Evolutionary conservation across 73 alveolate species (phyloP), one percentile per base, ranked within the genome.

Genomic region (Symbiodinium natans): DNA sequence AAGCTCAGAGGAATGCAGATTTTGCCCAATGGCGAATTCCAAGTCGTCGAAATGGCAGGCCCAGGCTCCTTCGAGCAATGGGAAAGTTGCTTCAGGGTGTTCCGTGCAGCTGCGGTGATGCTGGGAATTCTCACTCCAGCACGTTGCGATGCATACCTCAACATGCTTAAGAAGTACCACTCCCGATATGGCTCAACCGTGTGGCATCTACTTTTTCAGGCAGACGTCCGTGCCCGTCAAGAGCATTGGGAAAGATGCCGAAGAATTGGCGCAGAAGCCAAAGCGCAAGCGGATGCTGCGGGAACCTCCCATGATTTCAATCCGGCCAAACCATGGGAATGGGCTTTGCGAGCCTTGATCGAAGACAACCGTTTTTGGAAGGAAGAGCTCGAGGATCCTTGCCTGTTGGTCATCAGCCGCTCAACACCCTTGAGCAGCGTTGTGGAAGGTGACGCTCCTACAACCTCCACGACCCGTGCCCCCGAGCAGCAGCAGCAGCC

Each of bases 381-480:
- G 54, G 54, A 40, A 3, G 87, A 80, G 87, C 33, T 80, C 59
- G 87, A 80, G 54, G 87, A 80, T 2, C 87, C 87, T 17, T 80
- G 87, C 59, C 29, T 80, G 29, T 15, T 80, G 34, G 36, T 80
- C 59, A 23, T 36, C 54, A 38, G 40, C 3, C 29, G 54, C 31
- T 11, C 48, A 3, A 33, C 87, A 10, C 31, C 43, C 8, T 11
- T 11, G 38, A 21, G 38, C 34, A 29, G 83, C 83, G 11, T 29
- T 71, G 83, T n/a, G 39, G 83, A 71, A 17, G 83, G 23, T 31
- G 83, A 71, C 17, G 40, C 41, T 13, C n/a, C n/a, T n/a, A n/a
- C n/a, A n/a, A n/a, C n/a, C n/a, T n/a, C n/a, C n/a, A n/a, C n/a
- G n/a, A n/a, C n/a, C n/a, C 59, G 6, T 46, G 21, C 59, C 6